phyloP scores from a whole-genome alignment of 257 asterid species.

The Rhazya stricta region DNA sequence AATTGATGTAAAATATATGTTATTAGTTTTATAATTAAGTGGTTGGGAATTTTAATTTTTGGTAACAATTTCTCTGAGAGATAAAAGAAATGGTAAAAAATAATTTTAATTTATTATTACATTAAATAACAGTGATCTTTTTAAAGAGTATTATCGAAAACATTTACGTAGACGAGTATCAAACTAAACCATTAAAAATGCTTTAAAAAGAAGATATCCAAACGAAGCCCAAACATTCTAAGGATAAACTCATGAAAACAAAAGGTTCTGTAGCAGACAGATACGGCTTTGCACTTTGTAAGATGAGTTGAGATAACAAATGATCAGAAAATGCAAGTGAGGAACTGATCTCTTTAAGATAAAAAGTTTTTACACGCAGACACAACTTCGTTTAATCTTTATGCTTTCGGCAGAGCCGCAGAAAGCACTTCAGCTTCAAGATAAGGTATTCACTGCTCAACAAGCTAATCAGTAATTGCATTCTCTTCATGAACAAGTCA shows the following conservation, averaged over 20 bases:
- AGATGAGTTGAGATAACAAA: background rate
- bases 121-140: too few species aligned
- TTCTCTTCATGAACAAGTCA: background rate
- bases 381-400: background rate
- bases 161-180: too few species aligned
- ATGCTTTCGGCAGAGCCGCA: constrained; percentile 9
- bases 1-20: too few species aligned
- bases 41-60: too few species aligned
- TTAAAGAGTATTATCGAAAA: too few species aligned
- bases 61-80: too few species aligned
- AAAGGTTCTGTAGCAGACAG: background rate
- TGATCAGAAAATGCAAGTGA: background rate
- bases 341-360: background rate
- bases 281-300: background rate
- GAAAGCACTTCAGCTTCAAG: background rate
- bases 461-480: background rate
- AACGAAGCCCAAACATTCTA: too few species aligned
- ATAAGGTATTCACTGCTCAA: background rate
- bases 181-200: too few species aligned
- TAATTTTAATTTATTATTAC: too few species aligned
- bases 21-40: too few species aligned
- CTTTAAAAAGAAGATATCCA: too few species aligned
- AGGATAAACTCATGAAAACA: background rate
- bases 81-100: too few species aligned
- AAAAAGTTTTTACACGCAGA: constrained; percentile 7